These are phyloP conservation scores for Streptanthus diversifolius DNA, from an alignment of 345 rosid genomes.

Conservation along the genomic window DNA sequence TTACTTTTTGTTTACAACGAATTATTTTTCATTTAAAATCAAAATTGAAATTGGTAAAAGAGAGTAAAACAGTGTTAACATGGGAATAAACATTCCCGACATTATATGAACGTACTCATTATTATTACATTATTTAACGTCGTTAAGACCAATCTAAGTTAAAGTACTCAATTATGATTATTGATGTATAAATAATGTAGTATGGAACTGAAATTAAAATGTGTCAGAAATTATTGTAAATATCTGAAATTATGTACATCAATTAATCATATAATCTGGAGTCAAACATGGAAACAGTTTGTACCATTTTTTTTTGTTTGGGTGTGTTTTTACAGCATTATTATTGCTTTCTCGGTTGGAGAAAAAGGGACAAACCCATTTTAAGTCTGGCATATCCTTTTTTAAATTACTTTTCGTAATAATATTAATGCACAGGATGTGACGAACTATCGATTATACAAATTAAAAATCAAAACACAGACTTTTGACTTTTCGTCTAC, in stretches of 20 bases:
- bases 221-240: not conserved
- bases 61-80: not conserved
- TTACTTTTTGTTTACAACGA: too few relatives aligned
- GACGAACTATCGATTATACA: not conserved
- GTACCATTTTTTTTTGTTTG: conserved; percentile 17
- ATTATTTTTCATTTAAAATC: too few relatives aligned
- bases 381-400: not conserved
- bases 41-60: not conserved
- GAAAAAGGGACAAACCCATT: conserved; percentile 19
- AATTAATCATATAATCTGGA: not conserved
- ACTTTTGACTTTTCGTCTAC: conserved; percentile 1
- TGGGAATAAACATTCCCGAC: not conserved
- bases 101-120: not conserved
- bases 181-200: not conserved
- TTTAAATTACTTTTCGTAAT: not conserved
- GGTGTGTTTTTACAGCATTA: conserved; percentile 20
- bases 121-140: not conserved
- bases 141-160: conserved; percentile 2
- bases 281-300: conserved; percentile 22
- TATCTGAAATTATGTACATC: not conserved
- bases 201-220: not conserved
- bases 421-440: conserved; percentile 1
- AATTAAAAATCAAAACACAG: not conserved
- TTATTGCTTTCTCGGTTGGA: conserved; percentile 16
- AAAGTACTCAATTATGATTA: not conserved